Evolutionary conservation across 2,329 filamentous ascomycete species (phyloP).

Genomic region (Claviceps maximensis): DNA sequence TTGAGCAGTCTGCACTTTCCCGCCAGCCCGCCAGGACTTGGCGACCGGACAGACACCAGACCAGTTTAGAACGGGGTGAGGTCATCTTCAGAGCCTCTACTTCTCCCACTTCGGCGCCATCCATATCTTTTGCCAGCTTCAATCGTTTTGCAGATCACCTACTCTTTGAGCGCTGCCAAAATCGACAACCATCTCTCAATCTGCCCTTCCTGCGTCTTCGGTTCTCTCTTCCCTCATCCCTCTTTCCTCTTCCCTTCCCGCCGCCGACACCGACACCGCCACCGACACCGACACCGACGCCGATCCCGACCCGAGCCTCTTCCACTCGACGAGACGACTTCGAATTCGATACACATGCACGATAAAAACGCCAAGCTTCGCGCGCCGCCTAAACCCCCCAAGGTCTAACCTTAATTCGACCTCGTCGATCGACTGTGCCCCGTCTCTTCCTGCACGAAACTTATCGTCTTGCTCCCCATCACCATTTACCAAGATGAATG

Average conservation of each 20-base stretch:
- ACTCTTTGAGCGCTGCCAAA: not conserved
- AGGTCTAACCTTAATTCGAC: not conserved
- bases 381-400: not conserved
- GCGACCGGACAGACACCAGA: not conserved
- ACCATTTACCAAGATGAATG: slow-evolving; percentile 13
- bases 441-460: not conserved
- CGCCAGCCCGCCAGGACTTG: not conserved
- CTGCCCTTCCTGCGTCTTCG: not conserved
- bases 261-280: not conserved
- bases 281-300: not conserved
- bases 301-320: not conserved
- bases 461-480: not conserved
- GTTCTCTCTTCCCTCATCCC: not conserved
- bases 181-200: not conserved
- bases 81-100: not conserved
- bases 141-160: not conserved
- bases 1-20: too few relatives aligned
- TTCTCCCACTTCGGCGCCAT: not conserved
- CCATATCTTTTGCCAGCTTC: not conserved
- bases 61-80: not conserved
- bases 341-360: slow-evolving; percentile 1
- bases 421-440: not conserved
- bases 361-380: not conserved
- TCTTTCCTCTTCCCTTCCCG: too few relatives aligned
- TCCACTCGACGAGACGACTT: not conserved